Evolutionary conservation across 768 basidiomycete genomes (phyloP).

Genomic region (Xerocomellus amylosporus): DNA sequence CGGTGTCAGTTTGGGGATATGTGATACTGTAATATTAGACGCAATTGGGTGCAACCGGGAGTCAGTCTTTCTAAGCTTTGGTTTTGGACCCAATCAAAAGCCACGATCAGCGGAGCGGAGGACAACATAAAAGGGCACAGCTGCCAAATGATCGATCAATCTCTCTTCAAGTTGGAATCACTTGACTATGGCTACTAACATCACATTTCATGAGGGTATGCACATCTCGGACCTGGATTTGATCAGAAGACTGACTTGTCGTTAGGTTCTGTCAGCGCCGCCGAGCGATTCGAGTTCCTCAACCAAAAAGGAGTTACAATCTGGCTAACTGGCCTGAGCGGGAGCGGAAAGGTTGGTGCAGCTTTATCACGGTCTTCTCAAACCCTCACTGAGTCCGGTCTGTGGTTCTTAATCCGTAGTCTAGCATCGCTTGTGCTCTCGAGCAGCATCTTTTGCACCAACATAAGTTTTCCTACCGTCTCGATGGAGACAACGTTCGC

Average conservation of each 20-base stretch:
- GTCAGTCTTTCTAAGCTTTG: constrained; percentile 14
- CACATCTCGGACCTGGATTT: neutral
- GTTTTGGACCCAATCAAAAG: neutral
- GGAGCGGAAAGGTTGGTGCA: constrained; percentile 79
- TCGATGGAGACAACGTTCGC: constrained; percentile 95
- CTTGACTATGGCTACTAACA: constrained; percentile 42
- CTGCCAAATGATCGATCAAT: neutral
- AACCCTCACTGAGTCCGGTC: neutral
- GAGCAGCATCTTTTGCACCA: constrained; percentile 93
- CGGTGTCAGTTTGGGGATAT: too few relatives aligned
- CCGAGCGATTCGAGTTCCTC: constrained; percentile 66
- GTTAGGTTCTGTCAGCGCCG: constrained; percentile 64
- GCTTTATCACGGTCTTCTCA: neutral
- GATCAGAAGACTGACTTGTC: constrained; percentile 3
- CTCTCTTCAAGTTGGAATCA: neutral
- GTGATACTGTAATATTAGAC: neutral
- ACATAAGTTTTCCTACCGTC: constrained; percentile 81
- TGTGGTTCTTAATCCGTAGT: constrained; percentile 45
- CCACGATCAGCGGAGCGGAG: neutral
- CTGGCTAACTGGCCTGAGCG: constrained; percentile 96
- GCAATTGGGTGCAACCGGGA: neutral
- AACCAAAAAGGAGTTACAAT: constrained; percentile 86
- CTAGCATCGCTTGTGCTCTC: constrained; percentile 94
- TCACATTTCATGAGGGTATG: constrained; percentile 69
- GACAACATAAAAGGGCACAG: constrained; percentile 11